A percentile compares a stretch with the other conserved stretches of the same genome.
Conservation (phyloP, 2,329 filamentous ascomycete genomes). For the Leptographium flavum region DNA sequence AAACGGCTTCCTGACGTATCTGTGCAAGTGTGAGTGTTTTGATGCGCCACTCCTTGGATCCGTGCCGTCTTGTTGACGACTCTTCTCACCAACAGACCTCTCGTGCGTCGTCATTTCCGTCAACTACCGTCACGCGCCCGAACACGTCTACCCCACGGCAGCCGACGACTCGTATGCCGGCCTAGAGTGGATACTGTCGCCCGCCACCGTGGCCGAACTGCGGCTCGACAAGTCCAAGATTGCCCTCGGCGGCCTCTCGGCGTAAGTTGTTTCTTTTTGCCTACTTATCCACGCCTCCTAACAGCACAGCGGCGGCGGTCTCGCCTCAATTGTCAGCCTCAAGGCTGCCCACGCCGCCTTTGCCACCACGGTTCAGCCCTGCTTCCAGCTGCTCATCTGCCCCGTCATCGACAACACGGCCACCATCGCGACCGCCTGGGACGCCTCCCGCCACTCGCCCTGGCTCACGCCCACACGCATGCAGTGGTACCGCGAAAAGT, state of each 20-base stretch:
- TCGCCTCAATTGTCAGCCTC: not conserved
- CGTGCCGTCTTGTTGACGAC: too few species aligned
- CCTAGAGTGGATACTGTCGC: slow-evolving; percentile 15
- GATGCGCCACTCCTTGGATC: not conserved
- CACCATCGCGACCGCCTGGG: slow-evolving; percentile 30
- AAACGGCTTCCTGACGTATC: slow-evolving; percentile 19
- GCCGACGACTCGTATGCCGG: slow-evolving; percentile 43
- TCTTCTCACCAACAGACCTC: not conserved
- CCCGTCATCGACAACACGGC: slow-evolving; percentile 46
- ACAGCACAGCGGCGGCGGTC: slow-evolving; percentile 2
- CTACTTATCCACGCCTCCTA: slow-evolving; percentile 7
- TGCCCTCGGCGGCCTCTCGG: slow-evolving; percentile 16
- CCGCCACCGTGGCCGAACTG: not conserved
- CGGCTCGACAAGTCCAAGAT: slow-evolving; percentile 23
- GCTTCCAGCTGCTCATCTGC: slow-evolving; percentile 38
- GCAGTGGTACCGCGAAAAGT: slow-evolving; percentile 45
- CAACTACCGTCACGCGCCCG: slow-evolving; percentile 32
- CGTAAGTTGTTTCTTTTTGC: slow-evolving; percentile 10
- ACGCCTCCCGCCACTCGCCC: slow-evolving; percentile 34
- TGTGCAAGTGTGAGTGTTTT: slow-evolving; percentile 14
- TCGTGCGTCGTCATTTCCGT: slow-evolving; percentile 3
- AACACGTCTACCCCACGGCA: slow-evolving; percentile 40
- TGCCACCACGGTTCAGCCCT: slow-evolving; percentile 4
- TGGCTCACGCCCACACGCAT: slow-evolving; percentile 38
- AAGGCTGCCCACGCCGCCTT: not conserved